A percentile compares a stretch with the other conserved stretches of the same genome.
phyloP scores from a whole-genome alignment of 192 early-diverging fungal genomes.

The Geranomyces michiganensis region DNA sequence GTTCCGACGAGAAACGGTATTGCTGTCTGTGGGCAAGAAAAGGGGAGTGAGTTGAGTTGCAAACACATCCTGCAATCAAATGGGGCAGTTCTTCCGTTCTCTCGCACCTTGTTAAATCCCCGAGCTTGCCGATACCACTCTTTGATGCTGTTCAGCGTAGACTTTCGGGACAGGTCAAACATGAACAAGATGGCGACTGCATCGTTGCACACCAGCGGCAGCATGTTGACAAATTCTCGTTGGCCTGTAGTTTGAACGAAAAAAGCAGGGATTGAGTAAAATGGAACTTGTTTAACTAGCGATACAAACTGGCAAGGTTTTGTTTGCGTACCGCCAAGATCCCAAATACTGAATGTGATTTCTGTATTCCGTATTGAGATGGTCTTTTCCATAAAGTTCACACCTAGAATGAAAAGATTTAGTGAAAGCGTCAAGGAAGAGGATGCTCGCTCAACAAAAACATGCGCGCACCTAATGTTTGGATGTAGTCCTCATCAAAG shows the following conservation, averaged over 20 bases:
- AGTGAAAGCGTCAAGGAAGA: too few species aligned
- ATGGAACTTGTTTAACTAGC: not conserved
- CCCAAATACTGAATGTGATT: constrained; percentile 98
- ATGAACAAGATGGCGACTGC: constrained; percentile 94
- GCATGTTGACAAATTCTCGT: constrained; percentile 95
- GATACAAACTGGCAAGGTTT: not conserved
- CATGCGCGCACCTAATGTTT: constrained; percentile 74
- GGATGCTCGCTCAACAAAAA: too few species aligned
- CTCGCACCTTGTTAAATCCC: constrained; percentile 85
- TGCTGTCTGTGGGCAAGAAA: constrained; percentile 77
- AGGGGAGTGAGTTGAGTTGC: not conserved
- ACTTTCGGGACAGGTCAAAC: constrained; percentile 92
- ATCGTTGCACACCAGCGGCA: constrained; percentile 95
- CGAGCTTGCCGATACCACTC: constrained; percentile 97
- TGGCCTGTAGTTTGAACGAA: constrained; percentile 69
- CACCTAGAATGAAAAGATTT: constrained; percentile 67
- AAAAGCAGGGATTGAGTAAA: constrained; percentile 6
- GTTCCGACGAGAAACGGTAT: constrained; percentile 95
- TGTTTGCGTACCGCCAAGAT: constrained; percentile 77
- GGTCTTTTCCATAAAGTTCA: constrained; percentile 98
- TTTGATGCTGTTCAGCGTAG: constrained; percentile 89
- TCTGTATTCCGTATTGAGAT: constrained; percentile 85
- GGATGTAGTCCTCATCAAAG: constrained; percentile 94
- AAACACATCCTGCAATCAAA: too few species aligned
- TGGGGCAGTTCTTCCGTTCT: too few species aligned